Percentiles rank a stretch among this genome's conserved stretches.
These are phyloP conservation scores for Stachybotrys chartarum DNA, from an alignment of 2,329 filamentous ascomycete species.

Conservation along the genomic window DNA sequence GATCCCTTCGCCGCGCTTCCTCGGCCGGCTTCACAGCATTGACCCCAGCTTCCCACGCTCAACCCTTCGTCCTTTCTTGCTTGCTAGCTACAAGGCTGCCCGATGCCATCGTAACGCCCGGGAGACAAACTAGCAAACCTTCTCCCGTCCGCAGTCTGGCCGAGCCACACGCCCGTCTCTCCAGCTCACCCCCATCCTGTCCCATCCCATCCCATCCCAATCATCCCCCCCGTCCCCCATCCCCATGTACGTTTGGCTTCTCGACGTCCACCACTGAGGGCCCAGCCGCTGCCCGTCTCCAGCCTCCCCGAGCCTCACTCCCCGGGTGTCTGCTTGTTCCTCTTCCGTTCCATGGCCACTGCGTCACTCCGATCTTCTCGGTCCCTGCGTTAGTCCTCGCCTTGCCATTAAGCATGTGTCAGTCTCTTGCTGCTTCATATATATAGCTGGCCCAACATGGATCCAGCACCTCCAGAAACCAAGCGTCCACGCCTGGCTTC, in stretches of 20 bases:
- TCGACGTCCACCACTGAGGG: conserved; percentile 17
- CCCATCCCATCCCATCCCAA: neutral
- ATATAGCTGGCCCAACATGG: conserved; percentile 45
- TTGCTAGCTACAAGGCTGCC: neutral
- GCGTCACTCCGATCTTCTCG: conserved; percentile 20
- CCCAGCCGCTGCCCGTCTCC: conserved; percentile 20
- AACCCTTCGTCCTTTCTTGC: neutral
- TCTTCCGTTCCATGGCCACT: conserved; percentile 12
- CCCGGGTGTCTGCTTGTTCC: conserved; percentile 14
- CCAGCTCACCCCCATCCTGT: conserved; percentile 9
- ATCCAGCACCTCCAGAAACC: conserved; percentile 49
- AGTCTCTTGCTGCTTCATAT: conserved; percentile 23
- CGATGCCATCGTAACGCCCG: conserved; percentile 20
- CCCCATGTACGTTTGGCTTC: conserved; percentile 8
- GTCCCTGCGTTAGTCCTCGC: conserved; percentile 27
- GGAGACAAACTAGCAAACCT: neutral
- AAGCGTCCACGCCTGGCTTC: conserved; percentile 51
- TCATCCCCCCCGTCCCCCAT: neutral
- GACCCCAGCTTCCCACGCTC: neutral
- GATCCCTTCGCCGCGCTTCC: conserved; percentile 10
- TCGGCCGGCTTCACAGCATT: conserved; percentile 3
- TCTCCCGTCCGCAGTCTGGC: conserved; percentile 7
- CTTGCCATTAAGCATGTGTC: conserved; percentile 29
- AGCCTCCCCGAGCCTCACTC: conserved; percentile 20
- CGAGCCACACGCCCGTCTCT: conserved; percentile 14